Base-by-base conservation (phyloP, 108 stramenopile genomes). In the Fragilaria crotonensis region DNA sequence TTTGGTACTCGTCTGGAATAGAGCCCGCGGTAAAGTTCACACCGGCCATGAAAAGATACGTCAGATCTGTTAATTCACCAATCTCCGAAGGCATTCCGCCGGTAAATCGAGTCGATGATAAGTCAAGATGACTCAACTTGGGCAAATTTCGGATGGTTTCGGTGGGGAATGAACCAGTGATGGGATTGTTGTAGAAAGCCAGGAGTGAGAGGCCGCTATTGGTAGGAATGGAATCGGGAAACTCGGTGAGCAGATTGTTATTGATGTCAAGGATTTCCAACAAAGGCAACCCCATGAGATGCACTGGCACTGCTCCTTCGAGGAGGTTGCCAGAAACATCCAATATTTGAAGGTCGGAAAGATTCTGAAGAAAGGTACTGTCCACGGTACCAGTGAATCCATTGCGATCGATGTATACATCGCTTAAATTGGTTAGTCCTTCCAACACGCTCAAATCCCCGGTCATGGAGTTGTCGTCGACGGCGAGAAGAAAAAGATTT, bases 21-120 rank as follows among this genome's bases (percentile, higher is more conserved):
- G n/a, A n/a, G n/a, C n/a, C n/a, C n/a, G 60, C 47, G 71, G n/a
- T n/a, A n/a, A n/a, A n/a, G n/a, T n/a, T n/a, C n/a, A n/a, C n/a
- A n/a, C n/a, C n/a, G n/a, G n/a, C 73, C 47, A 75, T 17, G 41
- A 52, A 80, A 1, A 72, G 5, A 45, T 67, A 59, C 29, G 55
- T 54, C 22, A 80, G 48, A 18, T 64, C 54, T 2, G 44, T 26
- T 30, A 72, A 25, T 1, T n/a, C 62, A 20, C 67, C 67, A 66
- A 28, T 63, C 30, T 29, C n/a, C 20, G 41, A 63, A 3, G 75
- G 60, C 22, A 69, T 44, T 23, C 20, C 19, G 18, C 74, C 74
- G 4, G 32, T 54, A 2, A 80, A 44, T 5, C 45, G 22, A 48
- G 75, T 80, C 44, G 69, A 67, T 44, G 71, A 62, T 33, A 80